These are phyloP conservation scores for Escovopsis sp. DNA, from an alignment of 2,329 filamentous ascomycete genomes.

Conservation along the genomic window DNA sequence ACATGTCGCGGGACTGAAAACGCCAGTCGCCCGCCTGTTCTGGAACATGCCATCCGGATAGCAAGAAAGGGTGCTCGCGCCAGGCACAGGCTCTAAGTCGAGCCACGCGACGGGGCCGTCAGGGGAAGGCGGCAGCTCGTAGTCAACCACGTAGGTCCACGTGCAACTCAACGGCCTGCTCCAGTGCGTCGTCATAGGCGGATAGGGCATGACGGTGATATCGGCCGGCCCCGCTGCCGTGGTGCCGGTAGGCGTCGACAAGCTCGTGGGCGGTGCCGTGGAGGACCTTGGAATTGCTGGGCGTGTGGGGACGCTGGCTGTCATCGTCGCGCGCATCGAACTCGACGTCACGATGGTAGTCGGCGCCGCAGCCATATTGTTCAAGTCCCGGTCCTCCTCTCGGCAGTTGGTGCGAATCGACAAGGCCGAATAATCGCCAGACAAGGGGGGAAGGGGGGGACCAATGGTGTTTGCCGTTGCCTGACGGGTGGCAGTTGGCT, in stretches of 20 bases:
- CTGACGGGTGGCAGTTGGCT: not conserved
- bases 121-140: slow-evolving; percentile 9
- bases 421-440: slow-evolving; percentile 1
- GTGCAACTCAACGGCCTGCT: slow-evolving; percentile 20
- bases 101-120: slow-evolving; percentile 20
- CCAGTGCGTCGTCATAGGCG: slow-evolving; percentile 25
- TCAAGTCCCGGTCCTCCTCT: not conserved
- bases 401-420: not conserved
- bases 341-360: slow-evolving; percentile 4
- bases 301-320: slow-evolving; percentile 1
- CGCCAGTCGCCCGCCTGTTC: slow-evolving; percentile 17
- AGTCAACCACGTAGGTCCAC: slow-evolving; percentile 22
- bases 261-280: not conserved
- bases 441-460: not conserved
- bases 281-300: slow-evolving; percentile 1
- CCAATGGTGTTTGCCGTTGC: not conserved
- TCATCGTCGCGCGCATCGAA: slow-evolving; percentile 1
- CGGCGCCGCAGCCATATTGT: not conserved
- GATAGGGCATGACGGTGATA: slow-evolving; percentile 11
- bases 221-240: slow-evolving; percentile 5
- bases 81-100: slow-evolving; percentile 20
- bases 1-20: slow-evolving; percentile 25
- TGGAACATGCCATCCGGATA: slow-evolving; percentile 26
- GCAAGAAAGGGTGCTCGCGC: slow-evolving; percentile 22
- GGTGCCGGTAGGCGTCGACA: slow-evolving; percentile 4